Base-by-base conservation (phyloP, 352 stramenopile species). In the Peronosclerospora sorghi region DNA sequence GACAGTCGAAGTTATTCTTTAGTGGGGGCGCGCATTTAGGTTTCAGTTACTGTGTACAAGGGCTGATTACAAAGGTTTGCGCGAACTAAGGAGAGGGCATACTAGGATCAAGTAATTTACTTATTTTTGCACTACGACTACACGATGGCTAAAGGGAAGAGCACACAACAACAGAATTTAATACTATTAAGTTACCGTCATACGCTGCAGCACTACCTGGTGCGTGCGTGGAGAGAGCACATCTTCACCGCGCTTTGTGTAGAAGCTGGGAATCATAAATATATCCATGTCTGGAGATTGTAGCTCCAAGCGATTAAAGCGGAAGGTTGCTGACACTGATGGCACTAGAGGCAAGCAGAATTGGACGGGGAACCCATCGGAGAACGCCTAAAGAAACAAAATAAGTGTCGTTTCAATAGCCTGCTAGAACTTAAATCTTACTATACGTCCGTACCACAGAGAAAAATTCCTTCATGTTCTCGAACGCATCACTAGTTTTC, bases 321-420 rank as follows among this genome's bases (percentile, higher is more conserved):
- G 68, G 23, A 85, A 79, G 0, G 65, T 80, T 8, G 73, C 73
- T 1, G 68, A 74, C 27, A 83, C 51, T 3, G 73, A 83, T 2
- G 69, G 69, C 30, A 83, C 45, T n/a, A 85, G 34, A 3, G 73
- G 73, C 24, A 85, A 77, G 55, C 65, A 73, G 51, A 83, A 85
- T 46, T 85, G 68, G 12, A 85, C 70, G 8, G 73, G 73, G 30
- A 83, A 85, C n/a, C 68, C 73, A 5, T 75, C 58, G 8, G 52
- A 62, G 17, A 69, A 39, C 17, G 57, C 44, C 69, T 85, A 36
- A 2, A 40, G 6, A 19, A 20, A 47, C 14, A 4, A 32, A 18
- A 45, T 21, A 9, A 37, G 6, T 29, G 36, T 36, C 21, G 38
- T 38, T 15, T 24, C 18, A 40, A 28, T 29, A 17, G n/a, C 9